These are phyloP conservation scores for Mycena epipterygia DNA, from an alignment of 768 basidiomycete genomes.

Conservation along the genomic window DNA sequence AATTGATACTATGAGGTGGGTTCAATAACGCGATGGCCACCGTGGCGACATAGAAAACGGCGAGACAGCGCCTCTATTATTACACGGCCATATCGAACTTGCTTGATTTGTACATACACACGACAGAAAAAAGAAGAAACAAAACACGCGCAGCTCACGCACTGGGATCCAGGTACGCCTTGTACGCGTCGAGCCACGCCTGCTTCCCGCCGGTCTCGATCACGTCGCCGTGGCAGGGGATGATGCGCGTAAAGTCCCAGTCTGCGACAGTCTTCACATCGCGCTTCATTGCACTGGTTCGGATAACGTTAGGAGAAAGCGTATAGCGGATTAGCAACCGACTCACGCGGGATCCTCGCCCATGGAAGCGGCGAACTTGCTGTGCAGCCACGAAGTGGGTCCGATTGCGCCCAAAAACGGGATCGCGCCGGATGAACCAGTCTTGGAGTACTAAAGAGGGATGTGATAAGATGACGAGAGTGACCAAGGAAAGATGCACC, in stretches of 20 bases:
- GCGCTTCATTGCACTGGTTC: conserved; percentile 67
- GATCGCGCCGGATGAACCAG: conserved; percentile 42
- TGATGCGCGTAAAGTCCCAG: conserved; percentile 84
- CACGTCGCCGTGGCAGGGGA: conserved; percentile 79
- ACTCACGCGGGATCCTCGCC: conserved; percentile 58
- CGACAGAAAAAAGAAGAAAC: no score
- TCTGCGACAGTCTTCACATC: conserved; percentile 74
- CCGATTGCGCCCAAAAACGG: conserved; percentile 44
- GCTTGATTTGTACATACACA: no score
- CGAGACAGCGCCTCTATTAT: no score
- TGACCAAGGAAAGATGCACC: neutral
- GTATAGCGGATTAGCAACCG: no score
- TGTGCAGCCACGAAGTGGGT: conserved; percentile 51
- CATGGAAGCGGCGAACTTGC: conserved; percentile 34
- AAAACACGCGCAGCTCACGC: conserved; percentile 1
- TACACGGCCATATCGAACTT: no score
- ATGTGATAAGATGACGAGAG: neutral
- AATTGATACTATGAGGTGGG: no score
- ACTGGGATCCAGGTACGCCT: conserved; percentile 34
- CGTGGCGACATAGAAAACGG: no score
- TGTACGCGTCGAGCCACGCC: conserved; percentile 52
- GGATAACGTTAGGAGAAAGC: neutral
- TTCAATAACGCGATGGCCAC: no score
- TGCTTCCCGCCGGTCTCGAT: conserved; percentile 64
- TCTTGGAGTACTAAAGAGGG: conserved; percentile 56